Conservation (phyloP, 73 alveolate species). For the Paramecium pentaurelia region DNA sequence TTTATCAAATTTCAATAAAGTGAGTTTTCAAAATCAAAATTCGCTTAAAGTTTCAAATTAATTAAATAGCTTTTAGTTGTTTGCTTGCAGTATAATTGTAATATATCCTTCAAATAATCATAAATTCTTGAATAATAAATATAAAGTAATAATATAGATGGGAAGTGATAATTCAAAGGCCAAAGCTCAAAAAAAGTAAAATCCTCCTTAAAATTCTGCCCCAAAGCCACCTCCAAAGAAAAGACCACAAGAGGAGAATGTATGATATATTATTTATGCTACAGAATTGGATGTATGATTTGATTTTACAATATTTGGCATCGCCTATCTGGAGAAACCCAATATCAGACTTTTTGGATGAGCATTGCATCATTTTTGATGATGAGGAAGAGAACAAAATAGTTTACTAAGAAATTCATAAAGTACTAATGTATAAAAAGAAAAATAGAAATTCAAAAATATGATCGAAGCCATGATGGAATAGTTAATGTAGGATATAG, state of each 20-base stretch:
- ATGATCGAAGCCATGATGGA: slow-evolving; percentile 81
- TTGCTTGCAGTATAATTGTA: not conserved
- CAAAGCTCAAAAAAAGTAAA: not conserved
- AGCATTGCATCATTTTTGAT: slow-evolving; percentile 86
- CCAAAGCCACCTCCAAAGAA: not conserved
- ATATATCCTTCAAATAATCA: not conserved
- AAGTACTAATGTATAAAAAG: not conserved
- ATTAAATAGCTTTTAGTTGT: not conserved
- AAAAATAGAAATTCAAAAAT: slow-evolving; percentile 72
- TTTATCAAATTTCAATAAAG: not conserved
- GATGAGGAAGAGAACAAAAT: slow-evolving; percentile 90
- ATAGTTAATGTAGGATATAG: slow-evolving; percentile 74
- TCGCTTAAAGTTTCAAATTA: not conserved
- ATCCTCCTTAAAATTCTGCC: not conserved
- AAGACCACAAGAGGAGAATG: not conserved
- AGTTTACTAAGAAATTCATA: slow-evolving; percentile 6
- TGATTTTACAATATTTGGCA: slow-evolving; percentile 46
- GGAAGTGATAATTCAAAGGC: not conserved
- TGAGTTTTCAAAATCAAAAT: not conserved
- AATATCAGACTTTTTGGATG: slow-evolving; percentile 67
- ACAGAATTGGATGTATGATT: slow-evolving; percentile 56
- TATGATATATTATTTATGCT: not conserved
- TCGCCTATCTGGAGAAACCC: slow-evolving; percentile 62
- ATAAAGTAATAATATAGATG: not conserved
- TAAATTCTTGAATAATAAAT: not conserved